A percentile compares a stretch with the other conserved stretches of the same genome.
Evolutionary conservation across 176 grass and related monocot species (phyloP).

Genomic region (Zea mays): DNA sequence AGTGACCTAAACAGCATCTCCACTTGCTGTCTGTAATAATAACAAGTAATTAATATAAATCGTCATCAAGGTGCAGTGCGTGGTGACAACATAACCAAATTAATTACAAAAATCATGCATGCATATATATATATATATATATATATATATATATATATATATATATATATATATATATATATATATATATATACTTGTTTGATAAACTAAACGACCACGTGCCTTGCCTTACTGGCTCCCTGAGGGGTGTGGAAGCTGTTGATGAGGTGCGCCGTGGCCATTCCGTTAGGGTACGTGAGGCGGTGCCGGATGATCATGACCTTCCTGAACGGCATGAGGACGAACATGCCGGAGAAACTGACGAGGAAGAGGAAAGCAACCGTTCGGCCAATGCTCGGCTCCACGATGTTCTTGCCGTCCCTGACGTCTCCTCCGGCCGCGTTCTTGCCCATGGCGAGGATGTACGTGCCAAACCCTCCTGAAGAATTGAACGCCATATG

Average conservation of each 20-base stretch:
- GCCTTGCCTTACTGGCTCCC: conserved; percentile 32
- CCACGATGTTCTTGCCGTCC: conserved; percentile 22
- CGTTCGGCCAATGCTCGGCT: conserved; percentile 38
- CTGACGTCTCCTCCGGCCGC: not conserved
- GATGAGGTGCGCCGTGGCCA: conserved; percentile 63
- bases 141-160: too few species aligned
- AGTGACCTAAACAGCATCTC: conserved; percentile 44
- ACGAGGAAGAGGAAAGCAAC: conserved; percentile 50
- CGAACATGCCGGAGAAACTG: conserved; percentile 62
- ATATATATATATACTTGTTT: too few species aligned
- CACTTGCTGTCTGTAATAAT: conserved; percentile 45
- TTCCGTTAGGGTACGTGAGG: conserved; percentile 61
- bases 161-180: too few species aligned
- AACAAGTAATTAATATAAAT: too few species aligned
- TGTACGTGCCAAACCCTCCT: conserved; percentile 39
- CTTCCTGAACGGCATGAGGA: conserved; percentile 56
- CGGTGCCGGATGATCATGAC: conserved; percentile 61
- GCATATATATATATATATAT: too few species aligned
- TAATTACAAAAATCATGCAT: too few species aligned
- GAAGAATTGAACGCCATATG: too few species aligned
- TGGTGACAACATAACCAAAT: too few species aligned
- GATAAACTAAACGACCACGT: not conserved
- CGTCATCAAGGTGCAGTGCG: too few species aligned
- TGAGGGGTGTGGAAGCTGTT: conserved; percentile 69
- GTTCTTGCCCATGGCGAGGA: conserved; percentile 25